phyloP scores from a whole-genome alignment of 139 green algal genomes.

The Coelastrella sp. region DNA sequence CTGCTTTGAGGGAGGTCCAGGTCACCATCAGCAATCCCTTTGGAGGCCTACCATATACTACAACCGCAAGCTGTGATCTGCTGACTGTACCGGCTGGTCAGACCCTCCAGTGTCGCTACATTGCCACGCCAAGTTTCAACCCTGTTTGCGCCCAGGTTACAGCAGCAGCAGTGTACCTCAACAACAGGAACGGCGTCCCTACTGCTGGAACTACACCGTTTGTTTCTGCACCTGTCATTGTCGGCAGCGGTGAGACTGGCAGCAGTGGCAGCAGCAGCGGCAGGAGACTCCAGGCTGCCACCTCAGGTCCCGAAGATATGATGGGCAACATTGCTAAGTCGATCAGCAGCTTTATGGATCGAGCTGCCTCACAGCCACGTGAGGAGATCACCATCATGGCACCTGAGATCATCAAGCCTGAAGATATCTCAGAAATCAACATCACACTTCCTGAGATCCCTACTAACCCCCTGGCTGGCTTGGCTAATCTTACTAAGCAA shows the following conservation, averaged over 20 bases:
- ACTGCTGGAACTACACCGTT: constrained; percentile 35
- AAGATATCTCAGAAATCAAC: not conserved
- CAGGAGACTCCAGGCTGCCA: constrained; percentile 3
- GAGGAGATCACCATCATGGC: not conserved
- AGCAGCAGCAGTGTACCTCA: constrained; percentile 33
- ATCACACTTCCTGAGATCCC: not conserved
- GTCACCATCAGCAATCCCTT: constrained; percentile 43
- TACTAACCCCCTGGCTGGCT: not conserved
- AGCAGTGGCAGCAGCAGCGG: not conserved
- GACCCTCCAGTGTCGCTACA: constrained; percentile 29
- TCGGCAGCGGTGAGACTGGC: not conserved
- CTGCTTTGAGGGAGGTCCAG: constrained; percentile 9
- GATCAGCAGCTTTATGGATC: not conserved
- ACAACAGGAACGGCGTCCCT: constrained; percentile 39
- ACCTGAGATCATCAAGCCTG: not conserved
- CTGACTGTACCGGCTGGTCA: constrained; percentile 36
- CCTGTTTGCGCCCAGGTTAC: constrained; percentile 24
- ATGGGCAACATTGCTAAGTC: not conserved
- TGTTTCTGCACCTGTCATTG: constrained; percentile 2
- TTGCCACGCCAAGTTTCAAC: constrained; percentile 44
- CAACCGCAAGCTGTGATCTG: constrained; percentile 26
- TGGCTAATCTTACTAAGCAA: not conserved
- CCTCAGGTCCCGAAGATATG: not conserved
- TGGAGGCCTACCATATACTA: constrained; percentile 25
- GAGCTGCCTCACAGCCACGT: not conserved